phyloP scores from a whole-genome alignment of 2,329 filamentous ascomycete species.

The Penicillium sp. region DNA sequence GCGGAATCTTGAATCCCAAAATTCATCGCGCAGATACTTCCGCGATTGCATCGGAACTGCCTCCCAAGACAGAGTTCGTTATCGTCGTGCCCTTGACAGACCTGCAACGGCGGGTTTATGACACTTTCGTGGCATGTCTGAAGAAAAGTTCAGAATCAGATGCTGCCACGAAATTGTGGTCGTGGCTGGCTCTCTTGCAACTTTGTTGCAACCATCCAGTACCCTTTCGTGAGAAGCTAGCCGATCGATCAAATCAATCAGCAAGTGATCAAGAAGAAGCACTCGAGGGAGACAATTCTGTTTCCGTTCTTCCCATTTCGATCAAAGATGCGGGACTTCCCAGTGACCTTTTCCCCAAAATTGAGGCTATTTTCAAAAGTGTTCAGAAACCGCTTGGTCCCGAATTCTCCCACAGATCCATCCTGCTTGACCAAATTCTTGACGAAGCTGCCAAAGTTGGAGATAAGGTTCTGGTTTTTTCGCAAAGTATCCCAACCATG shows the following conservation, averaged over 20 bases:
- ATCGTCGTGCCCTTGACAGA: slow-evolving; percentile 68
- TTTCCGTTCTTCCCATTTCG: slow-evolving; percentile 24
- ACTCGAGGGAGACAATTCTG: background rate
- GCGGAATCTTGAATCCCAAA: slow-evolving; percentile 71
- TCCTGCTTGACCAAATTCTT: slow-evolving; percentile 67
- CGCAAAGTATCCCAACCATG: slow-evolving; percentile 67
- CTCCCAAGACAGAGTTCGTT: slow-evolving; percentile 77
- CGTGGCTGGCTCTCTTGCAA: slow-evolving; percentile 53
- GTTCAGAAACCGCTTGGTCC: slow-evolving; percentile 43
- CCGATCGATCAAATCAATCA: slow-evolving; percentile 33
- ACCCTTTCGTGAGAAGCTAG: slow-evolving; percentile 52
- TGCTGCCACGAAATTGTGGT: slow-evolving; percentile 49
- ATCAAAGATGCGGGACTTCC: slow-evolving; percentile 41
- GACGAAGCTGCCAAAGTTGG: slow-evolving; percentile 57
- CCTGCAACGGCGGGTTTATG: slow-evolving; percentile 65
- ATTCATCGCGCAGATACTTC: slow-evolving; percentile 72
- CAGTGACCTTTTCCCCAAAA: slow-evolving; percentile 33
- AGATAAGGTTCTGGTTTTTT: slow-evolving; percentile 81
- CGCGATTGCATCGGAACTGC: slow-evolving; percentile 64
- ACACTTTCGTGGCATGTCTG: slow-evolving; percentile 48
- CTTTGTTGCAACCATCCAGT: slow-evolving; percentile 60
- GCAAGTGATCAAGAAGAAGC: slow-evolving; percentile 13
- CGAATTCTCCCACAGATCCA: slow-evolving; percentile 65
- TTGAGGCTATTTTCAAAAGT: slow-evolving; percentile 29
- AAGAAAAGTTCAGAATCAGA: slow-evolving; percentile 30